Base-by-base conservation (phyloP, 495 filamentous ascomycete genomes). In the Lasiosphaeria ovina region DNA sequence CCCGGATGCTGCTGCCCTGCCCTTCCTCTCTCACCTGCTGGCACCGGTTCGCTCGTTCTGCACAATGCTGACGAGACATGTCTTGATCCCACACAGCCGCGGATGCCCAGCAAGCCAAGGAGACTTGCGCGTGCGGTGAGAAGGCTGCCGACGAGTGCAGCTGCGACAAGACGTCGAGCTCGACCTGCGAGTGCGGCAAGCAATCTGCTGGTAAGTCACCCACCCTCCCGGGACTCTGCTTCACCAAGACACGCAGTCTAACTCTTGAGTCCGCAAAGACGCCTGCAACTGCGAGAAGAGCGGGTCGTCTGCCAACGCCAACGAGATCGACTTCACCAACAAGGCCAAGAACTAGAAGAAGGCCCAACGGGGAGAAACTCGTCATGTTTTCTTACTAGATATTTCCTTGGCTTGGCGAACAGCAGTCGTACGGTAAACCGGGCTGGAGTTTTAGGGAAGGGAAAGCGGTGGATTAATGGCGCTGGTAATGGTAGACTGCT, bases 111-210 rank as follows among this genome's bases (percentile, higher is more conserved):
- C 24, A 24, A 24, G 24, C 24, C 24, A 24, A 24, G 24, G 1
- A 24, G 24, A 87, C 79, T 54, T 97, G 93, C 83, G 93, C 91
- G 14, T 98, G 93, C 70, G 93, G 93, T 64, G 82, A 93, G 77
- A 82, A 93, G 68, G 83, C 84, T 7, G 93, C 93, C 48, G 83
- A 96, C 58, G 80, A 90, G 69, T 98, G 93, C 81, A 86, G 77
- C 58, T 98, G 93, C 79, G 86, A 85, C 71, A 91, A 89, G 72
- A 85, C 92, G 6, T 62, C 80, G 3, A 73, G 80, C 3, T 93
- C 97, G 82, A 97, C 85, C 16, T 97, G 93, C 72, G 78, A 84
- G 24, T 97, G 93, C 73, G 93, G 93, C 38, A 77, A 85, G 66
- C 81, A 92, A 59, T 82, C 88, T 45, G 78, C 83, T 62, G 81